A percentile compares a stretch with the other conserved stretches of the same genome.
phyloP scores from a whole-genome alignment of 768 basidiomycete genomes.

The Termitomyces sp. region DNA sequence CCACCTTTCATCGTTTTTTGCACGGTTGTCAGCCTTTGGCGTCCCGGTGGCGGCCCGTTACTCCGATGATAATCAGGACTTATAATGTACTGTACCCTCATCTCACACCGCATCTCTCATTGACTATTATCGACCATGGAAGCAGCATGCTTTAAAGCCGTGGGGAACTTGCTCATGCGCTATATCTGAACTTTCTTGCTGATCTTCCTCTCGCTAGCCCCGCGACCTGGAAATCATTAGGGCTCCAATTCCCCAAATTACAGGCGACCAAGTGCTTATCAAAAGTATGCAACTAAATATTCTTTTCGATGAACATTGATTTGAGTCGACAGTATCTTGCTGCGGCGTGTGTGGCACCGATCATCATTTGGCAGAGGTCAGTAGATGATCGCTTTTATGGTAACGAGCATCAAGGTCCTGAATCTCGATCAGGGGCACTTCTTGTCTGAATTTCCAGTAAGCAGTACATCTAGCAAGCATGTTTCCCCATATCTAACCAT shows the following conservation, averaged over 20 bases:
- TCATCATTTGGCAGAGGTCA: constrained; percentile 42
- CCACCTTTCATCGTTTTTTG: no score
- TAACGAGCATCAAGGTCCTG: background rate
- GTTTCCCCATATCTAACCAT: background rate
- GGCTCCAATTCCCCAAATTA: constrained; percentile 48
- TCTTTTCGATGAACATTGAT: background rate
- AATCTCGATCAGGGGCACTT: constrained; percentile 50
- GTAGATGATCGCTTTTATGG: constrained; percentile 22
- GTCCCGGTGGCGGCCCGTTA: no score
- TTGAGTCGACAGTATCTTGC: constrained; percentile 23
- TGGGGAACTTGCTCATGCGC: constrained; percentile 24
- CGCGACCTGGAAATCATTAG: constrained; percentile 49
- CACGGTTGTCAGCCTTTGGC: no score
- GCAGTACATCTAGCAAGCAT: constrained; percentile 11
- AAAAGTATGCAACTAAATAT: constrained; percentile 37
- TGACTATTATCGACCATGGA: constrained; percentile 19
- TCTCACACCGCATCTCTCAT: background rate
- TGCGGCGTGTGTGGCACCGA: constrained; percentile 69
- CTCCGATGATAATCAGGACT: no score
- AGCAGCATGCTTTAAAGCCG: constrained; percentile 65
- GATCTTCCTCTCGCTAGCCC: constrained; percentile 27
- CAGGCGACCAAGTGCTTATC: constrained; percentile 54
- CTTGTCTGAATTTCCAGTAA: constrained; percentile 65
- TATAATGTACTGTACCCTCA: background rate
- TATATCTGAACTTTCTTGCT: background rate